Base-by-base conservation (phyloP, 2,329 filamentous ascomycete species). In the Incumbomyces delicatus region DNA sequence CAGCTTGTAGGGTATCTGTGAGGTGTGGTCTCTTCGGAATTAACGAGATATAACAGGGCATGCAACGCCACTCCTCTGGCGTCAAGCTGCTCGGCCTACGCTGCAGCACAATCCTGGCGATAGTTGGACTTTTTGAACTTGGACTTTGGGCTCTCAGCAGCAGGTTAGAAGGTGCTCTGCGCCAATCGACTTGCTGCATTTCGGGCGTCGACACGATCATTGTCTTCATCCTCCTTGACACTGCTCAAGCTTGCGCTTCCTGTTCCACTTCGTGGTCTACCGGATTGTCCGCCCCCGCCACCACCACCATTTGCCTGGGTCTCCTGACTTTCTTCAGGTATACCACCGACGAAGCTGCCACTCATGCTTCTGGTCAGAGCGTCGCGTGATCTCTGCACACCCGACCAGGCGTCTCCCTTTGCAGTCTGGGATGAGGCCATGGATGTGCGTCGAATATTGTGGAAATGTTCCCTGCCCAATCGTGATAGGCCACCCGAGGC, bases 391-490 rank as follows among this genome's bases (percentile, higher is more conserved):
- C 92, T 78, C 31, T 89, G 87, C 22, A 95, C 88, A 48, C 92
- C 92, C 59, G 87, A 95, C 92, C 92, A 98, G 13, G 92, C 84
- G 65, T 98, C 92, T n/a, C 92, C 92, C 69, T 94, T 94, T 41
- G 92, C 90, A 0, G 92, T 92, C 67, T 98, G 92, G 59, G 85
- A 92, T 39, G 86, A 85, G 13, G 86, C 85, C 55, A 95, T 68
- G 64, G 80, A 90, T 20, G 82, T 68, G 51, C 90, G 80, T 46
- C 92, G 79, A 27, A 70, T 68, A 4, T 81, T 69, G 2, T 92
- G 90, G 63, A 95, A 87, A 13, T 85, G 73, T 67, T 98, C 92
- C 49, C 92, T 81, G 35, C 92, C 92, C 30, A 98, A 75, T 35
- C 92, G 80, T 59, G 85, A 92, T 38, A 98, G 77, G 10, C 92